Base-by-base conservation (phyloP, 805 yeast species). In the Ogataea angusta region DNA sequence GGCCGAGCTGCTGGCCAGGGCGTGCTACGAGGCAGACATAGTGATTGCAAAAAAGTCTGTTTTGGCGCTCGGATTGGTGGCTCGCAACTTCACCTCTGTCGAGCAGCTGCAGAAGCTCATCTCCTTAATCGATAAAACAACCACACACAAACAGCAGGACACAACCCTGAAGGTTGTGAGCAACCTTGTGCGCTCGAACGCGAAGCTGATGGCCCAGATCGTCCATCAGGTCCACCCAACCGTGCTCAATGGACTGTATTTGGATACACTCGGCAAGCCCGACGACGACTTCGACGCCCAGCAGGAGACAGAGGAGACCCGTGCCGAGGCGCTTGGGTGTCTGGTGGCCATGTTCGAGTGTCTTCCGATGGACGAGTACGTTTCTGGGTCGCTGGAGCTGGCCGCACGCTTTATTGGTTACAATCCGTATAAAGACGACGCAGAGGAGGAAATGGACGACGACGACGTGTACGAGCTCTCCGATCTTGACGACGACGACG, bases 271-370 rank as follows among this genome's bases (percentile, higher is more conserved):
- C 6, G 47, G 40, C 5, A 51, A 56, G 12, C 46, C 57, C 2
- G 52, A 56, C 40, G 66, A 63, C 6, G 68, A 63, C 28, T 63
- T 58, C 32, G 68, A 63, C 42, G 27, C 30, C 4, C 67, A 63
- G 42, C 59, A 59, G 36, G 54, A 51, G 8, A 34, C 48, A 3
- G 66, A 63, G 27, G 59, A 53, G 33, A 59, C 72, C 5, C 72
- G 83, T 36, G 79, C 75, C 41, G 76, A 78, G 17, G 67, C 77
- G 1, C 51, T 77, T 17, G 48, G 47, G 14, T 53, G 75, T 18
- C 51, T 76, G 13, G 68, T 62, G 6, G 50, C 63, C 0, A 60
- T 80, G 38, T 57, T 67, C 22, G 65, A 72, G n/a, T 36, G 36
- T 6, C 55, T 74, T 18, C 67, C 69, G 15, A 42, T 59, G 36